A percentile compares a stretch with the other conserved stretches of the same genome.
Conservation (phyloP, 805 yeast genomes). For the Suhomyces vadensis region DNA sequence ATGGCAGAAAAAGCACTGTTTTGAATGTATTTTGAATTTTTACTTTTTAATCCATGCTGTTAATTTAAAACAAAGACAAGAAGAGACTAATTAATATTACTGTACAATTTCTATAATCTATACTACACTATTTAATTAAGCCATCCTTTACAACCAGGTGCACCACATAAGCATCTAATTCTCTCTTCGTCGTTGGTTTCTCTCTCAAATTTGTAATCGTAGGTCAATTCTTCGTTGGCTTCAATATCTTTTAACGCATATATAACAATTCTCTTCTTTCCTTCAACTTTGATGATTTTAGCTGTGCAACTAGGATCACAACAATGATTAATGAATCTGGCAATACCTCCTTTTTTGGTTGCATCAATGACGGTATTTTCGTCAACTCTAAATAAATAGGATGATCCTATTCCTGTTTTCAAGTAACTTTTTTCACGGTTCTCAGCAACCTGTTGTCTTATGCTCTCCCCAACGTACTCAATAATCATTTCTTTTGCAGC, state of each 20-base stretch:
- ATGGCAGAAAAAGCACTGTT: too few relatives aligned
- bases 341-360: constrained; percentile 95
- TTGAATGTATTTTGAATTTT: too few relatives aligned
- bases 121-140: constrained; percentile 51
- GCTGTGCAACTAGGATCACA: constrained; percentile 98
- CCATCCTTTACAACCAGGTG: constrained; percentile 90
- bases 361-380: constrained; percentile 96
- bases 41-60: too few relatives aligned
- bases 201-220: constrained; percentile 93
- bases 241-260: constrained; percentile 87
- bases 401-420: constrained; percentile 92
- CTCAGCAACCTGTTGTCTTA: constrained; percentile 92
- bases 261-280: constrained; percentile 89
- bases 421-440: constrained; percentile 83
- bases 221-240: constrained; percentile 89
- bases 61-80: too few relatives aligned
- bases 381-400: constrained; percentile 88
- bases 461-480: constrained; percentile 94
- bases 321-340: constrained; percentile 94
- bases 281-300: constrained; percentile 92
- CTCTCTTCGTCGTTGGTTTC: constrained; percentile 87
- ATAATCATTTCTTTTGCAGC: constrained; percentile 97
- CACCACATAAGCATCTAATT: constrained; percentile 92
- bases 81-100: neutral
- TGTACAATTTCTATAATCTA: constrained; percentile 2